Percentiles rank a stretch among this genome's conserved stretches.
These are phyloP conservation scores for Chloroidium sp. DNA, from an alignment of 163 green algal species.

Conservation along the genomic window DNA sequence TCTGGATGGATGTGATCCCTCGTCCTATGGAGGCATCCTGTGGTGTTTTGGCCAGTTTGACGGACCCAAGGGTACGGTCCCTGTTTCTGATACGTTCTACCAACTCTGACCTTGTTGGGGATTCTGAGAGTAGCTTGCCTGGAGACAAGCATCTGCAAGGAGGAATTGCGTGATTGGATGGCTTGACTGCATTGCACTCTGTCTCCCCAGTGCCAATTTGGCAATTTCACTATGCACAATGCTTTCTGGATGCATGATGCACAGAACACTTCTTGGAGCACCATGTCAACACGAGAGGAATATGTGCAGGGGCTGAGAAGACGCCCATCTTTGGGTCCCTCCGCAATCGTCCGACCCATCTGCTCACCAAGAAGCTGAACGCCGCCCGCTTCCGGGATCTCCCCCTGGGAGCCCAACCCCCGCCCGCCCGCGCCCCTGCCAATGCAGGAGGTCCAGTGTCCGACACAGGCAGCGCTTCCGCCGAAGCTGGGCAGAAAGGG, in stretches of 20 bases:
- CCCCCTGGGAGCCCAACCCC: not conserved
- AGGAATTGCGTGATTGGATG: not conserved
- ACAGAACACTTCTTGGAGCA: not conserved
- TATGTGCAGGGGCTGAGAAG: not conserved
- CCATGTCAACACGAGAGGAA: not conserved
- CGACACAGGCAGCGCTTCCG: too few relatives aligned
- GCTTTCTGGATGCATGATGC: too few relatives aligned
- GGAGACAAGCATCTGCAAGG: not conserved
- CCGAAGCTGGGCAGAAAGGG: too few relatives aligned
- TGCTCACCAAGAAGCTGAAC: slow-evolving; percentile 11
- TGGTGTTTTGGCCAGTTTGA: slow-evolving; percentile 30
- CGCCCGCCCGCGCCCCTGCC: too few relatives aligned
- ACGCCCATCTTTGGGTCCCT: slow-evolving; percentile 19
- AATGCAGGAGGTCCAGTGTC: too few relatives aligned
- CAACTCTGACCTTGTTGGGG: not conserved
- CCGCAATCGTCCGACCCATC: slow-evolving; percentile 6
- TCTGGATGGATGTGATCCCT: slow-evolving; percentile 26
- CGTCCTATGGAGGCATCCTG: slow-evolving; percentile 23
- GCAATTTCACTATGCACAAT: too few relatives aligned
- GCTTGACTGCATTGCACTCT: too few relatives aligned
- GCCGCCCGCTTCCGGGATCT: slow-evolving; percentile 8
- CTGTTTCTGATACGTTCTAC: not conserved
- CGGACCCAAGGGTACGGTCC: slow-evolving; percentile 5
- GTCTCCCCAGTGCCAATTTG: too few relatives aligned
- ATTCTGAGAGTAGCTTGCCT: not conserved